A percentile compares a stretch with the other conserved stretches of the same genome.
Evolutionary conservation across 768 basidiomycete species (phyloP).

Genomic region (Dictyophora rubrovolvata): DNA sequence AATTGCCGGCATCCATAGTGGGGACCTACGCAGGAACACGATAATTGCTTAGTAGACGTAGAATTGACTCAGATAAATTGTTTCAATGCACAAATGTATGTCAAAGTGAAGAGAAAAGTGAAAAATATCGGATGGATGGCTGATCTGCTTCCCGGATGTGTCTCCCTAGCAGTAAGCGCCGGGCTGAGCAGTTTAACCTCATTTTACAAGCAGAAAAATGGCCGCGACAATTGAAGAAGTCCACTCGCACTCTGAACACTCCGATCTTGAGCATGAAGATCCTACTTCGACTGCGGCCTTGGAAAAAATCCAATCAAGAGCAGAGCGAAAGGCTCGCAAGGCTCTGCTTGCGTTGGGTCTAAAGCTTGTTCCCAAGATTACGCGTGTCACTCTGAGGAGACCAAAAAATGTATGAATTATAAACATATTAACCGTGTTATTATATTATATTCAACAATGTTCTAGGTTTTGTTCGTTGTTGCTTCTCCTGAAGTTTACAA

Average conservation of each 20-base stretch:
- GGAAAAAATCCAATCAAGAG: slow-evolving; percentile 89
- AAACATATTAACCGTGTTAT: neutral
- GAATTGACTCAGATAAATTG: neutral
- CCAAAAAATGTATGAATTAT: slow-evolving; percentile 67
- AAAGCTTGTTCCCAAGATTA: slow-evolving; percentile 88
- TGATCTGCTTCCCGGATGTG: neutral
- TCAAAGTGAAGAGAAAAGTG: neutral
- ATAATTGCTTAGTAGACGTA: neutral
- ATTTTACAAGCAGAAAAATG: slow-evolving; percentile 8
- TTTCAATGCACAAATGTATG: too few relatives aligned
- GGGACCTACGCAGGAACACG: neutral
- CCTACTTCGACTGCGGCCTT: slow-evolving; percentile 76
- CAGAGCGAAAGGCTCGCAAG: slow-evolving; percentile 93
- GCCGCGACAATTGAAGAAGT: slow-evolving; percentile 76
- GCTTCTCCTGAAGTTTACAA: slow-evolving; percentile 96
- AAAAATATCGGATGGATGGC: slow-evolving; percentile 1
- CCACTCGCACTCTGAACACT: slow-evolving; percentile 41
- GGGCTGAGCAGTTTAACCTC: neutral
- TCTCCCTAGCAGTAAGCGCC: neutral
- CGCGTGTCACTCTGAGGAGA: slow-evolving; percentile 86
- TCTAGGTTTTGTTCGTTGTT: slow-evolving; percentile 81
- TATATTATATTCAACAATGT: neutral
- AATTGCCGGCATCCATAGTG: neutral
- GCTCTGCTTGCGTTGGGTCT: slow-evolving; percentile 84
- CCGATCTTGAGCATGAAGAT: slow-evolving; percentile 51